Conservation (phyloP, 164 flowering plant species). For the Malania oleifera region DNA sequence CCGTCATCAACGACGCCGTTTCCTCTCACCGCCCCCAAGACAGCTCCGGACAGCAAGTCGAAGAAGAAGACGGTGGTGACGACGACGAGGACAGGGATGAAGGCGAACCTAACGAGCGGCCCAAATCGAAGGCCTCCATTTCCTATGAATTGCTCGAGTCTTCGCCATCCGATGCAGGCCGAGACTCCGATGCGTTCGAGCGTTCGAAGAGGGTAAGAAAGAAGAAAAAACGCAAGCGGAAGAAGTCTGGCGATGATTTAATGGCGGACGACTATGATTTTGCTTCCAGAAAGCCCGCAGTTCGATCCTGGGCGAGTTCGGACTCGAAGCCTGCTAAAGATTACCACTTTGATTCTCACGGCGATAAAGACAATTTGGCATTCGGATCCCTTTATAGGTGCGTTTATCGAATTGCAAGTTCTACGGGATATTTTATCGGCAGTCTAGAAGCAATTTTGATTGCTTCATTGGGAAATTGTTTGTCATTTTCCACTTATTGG, state of each 20-base stretch:
- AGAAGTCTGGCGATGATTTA: neutral
- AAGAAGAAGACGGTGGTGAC: constrained; percentile 15
- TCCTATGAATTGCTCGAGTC: constrained; percentile 46
- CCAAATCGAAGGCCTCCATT: constrained; percentile 8
- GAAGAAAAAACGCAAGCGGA: constrained; percentile 19
- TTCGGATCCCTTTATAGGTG: constrained; percentile 83
- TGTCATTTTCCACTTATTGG: neutral
- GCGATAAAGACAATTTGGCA: constrained; percentile 82
- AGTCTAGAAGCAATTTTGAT: neutral
- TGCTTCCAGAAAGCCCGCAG: constrained; percentile 41
- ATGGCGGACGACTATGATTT: constrained; percentile 6
- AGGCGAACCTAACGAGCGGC: constrained; percentile 1
- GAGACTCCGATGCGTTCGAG: constrained; percentile 13
- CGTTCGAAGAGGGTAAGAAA: constrained; percentile 21
- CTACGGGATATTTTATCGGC: neutral
- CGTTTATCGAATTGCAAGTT: neutral
- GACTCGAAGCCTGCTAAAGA: constrained; percentile 42
- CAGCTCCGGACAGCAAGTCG: constrained; percentile 12
- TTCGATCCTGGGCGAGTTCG: constrained; percentile 41
- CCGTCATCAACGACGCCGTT: constrained; percentile 43
- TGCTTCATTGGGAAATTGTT: too few species aligned
- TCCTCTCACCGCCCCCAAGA: constrained; percentile 19
- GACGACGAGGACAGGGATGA: too few species aligned
- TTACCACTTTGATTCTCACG: constrained; percentile 78
- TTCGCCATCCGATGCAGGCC: constrained; percentile 22